These are phyloP conservation scores for Penicillium psychrosexuale DNA, from an alignment of 2,329 filamentous ascomycete genomes.

Conservation along the genomic window DNA sequence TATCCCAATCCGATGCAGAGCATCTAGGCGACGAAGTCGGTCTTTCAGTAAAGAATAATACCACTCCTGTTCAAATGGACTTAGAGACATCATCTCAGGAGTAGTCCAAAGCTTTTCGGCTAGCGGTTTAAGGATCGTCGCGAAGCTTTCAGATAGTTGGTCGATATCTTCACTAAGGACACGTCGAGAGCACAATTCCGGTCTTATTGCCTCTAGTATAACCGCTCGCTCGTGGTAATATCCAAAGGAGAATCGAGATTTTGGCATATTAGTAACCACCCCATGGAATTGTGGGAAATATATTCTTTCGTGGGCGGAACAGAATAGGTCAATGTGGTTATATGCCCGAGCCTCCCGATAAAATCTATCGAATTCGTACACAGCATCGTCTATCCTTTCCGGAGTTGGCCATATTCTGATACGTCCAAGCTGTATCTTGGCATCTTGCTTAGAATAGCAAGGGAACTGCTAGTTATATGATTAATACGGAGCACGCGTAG, in stretches of 20 bases:
- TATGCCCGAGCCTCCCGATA: not conserved
- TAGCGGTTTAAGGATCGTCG: not conserved
- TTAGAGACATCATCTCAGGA: not conserved
- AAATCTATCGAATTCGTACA: not conserved
- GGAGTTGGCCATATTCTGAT: not conserved
- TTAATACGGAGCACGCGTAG: not conserved
- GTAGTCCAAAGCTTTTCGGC: not conserved
- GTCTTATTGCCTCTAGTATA: not conserved
- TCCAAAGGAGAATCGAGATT: not conserved
- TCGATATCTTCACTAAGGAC: not conserved
- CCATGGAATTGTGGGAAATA: not conserved
- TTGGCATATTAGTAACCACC: not conserved
- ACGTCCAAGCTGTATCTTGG: not conserved
- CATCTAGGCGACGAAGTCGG: not conserved
- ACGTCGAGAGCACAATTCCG: not conserved
- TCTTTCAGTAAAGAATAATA: conserved; percentile 1
- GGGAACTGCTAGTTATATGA: not conserved
- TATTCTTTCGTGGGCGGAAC: not conserved
- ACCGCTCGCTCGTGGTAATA: not conserved
- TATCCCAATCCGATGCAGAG: not conserved
- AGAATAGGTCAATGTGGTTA: not conserved
- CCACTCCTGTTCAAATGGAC: not conserved
- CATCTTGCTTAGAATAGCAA: not conserved
- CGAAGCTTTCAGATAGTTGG: not conserved
- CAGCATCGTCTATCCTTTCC: not conserved